Evolutionary conservation across 768 basidiomycete species (phyloP), one percentile per base, ranked within the genome.

Genomic region (Udeniomyces megalosporus): DNA sequence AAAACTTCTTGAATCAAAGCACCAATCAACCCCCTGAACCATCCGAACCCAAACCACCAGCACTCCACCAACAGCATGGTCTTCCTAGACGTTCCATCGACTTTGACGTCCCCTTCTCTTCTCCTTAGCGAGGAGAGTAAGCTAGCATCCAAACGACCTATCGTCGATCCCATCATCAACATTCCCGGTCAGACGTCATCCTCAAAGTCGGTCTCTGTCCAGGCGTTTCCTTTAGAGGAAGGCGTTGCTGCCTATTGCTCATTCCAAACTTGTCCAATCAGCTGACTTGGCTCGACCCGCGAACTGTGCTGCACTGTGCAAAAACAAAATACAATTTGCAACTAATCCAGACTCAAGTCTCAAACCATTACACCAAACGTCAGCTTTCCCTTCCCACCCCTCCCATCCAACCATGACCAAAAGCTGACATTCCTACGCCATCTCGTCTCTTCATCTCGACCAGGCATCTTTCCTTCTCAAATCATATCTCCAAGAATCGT

Each of bases 401-500:
- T 14, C 2, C 14, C 15, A n/a, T 42, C 14, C 35, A 17, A 12
- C 3, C 17, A 22, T 4, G 32, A 3, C 53, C 17, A 32, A 34
- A 31, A 54, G 26, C 11, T 29, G 28, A 31, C 51, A 5, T 35
- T n/a, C n/a, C 15, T 26, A 24, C 28, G 24, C 42, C 28, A 28
- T 34, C 49, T 49, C 48, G 20, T 32, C 51, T 6, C 55, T 32
- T 55, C 14, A 7, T 44, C 35, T 24, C 26, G 17, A 24, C n/a
- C 54, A 63, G 62, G 24, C 62, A 22, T 50, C 47, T 4, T 63
- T 63, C 44, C 34, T 63, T 10, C 62, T 63, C 56, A 63, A 63
- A 28, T 63, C 62, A 22, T 57, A 50, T 14, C 51, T 63, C 28
- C 47, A 50, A 55, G 49, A 51, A 29, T n/a, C 45, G 38, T 46